Evolutionary conservation across 2,329 filamentous ascomycete genomes (phyloP).

Genomic region (Sporothrix protearum): DNA sequence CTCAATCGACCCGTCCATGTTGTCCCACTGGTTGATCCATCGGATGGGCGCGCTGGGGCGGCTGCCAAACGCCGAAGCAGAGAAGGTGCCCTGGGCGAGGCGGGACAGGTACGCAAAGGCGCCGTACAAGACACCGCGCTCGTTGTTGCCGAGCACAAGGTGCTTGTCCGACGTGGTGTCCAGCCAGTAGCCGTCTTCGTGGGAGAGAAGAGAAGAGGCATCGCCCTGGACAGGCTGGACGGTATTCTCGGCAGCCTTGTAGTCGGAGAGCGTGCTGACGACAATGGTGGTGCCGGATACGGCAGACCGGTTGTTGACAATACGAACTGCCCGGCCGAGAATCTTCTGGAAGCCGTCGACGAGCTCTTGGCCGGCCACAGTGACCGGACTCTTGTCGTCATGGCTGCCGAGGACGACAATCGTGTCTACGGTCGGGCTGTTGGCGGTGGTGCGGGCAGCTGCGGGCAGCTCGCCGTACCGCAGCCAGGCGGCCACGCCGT

Average conservation of each 20-base stretch:
- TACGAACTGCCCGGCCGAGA: not conserved
- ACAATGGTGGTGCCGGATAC: not conserved
- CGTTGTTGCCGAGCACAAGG: slow-evolving; percentile 60
- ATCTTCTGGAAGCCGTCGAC: not conserved
- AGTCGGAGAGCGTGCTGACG: not conserved
- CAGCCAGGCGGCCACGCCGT: slow-evolving; percentile 7
- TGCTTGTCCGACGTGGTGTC: slow-evolving; percentile 31
- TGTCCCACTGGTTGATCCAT: slow-evolving; percentile 73
- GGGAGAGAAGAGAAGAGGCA: not conserved
- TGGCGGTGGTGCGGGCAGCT: not conserved
- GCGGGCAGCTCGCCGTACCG: not conserved
- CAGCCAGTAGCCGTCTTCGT: slow-evolving; percentile 8
- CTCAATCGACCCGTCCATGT: slow-evolving; percentile 64
- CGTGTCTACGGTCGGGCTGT: not conserved
- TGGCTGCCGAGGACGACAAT: not conserved
- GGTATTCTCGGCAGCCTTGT: not conserved
- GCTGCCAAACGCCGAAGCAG: slow-evolving; percentile 44
- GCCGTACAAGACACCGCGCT: slow-evolving; percentile 65
- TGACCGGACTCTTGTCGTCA: not conserved
- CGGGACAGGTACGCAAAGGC: slow-evolving; percentile 65
- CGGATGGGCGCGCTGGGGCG: slow-evolving; percentile 60
- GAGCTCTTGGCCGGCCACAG: not conserved
- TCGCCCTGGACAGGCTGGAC: not conserved
- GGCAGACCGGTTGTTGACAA: not conserved
- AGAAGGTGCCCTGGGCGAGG: slow-evolving; percentile 58